Evolutionary conservation across 2,329 filamentous ascomycete genomes (phyloP).

Genomic region (Epichloe sp.): DNA sequence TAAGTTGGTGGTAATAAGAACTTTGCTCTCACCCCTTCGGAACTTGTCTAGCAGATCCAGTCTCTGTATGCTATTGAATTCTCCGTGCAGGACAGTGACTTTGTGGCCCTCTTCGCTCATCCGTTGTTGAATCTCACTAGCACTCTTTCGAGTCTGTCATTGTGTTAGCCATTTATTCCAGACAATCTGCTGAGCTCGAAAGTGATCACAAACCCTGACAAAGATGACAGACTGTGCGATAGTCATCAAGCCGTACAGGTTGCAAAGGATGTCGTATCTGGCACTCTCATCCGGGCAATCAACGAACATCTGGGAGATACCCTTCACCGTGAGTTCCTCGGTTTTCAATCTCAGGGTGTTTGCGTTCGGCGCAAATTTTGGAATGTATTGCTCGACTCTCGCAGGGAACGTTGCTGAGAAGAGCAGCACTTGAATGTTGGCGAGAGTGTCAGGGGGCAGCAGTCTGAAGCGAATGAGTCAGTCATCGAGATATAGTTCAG

Average conservation of each 20-base stretch:
- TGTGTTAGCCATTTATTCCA: constrained; percentile 8
- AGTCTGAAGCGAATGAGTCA: constrained; percentile 17
- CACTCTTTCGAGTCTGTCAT: constrained; percentile 66
- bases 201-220: constrained; percentile 52
- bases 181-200: background rate
- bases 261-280: constrained; percentile 81
- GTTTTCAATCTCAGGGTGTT: constrained; percentile 80
- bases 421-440: constrained; percentile 67
- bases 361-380: constrained; percentile 70
- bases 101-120: constrained; percentile 86
- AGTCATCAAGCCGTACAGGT: constrained; percentile 91
- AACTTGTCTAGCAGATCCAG: constrained; percentile 79
- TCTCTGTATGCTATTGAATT: constrained; percentile 69
- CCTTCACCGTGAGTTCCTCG: constrained; percentile 87
- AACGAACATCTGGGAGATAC: constrained; percentile 96
- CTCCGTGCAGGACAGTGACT: constrained; percentile 80
- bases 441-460: constrained; percentile 46
- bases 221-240: constrained; percentile 98
- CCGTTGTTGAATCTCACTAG: constrained; percentile 68
- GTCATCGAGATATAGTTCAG: background rate
- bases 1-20: constrained; percentile 95
- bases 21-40: constrained; percentile 76
- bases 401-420: constrained; percentile 93
- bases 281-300: constrained; percentile 72
- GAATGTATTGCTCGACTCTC: constrained; percentile 72